A percentile compares a stretch with the other conserved stretches of the same genome.
These are phyloP conservation scores for Yamadazyma diddensiae DNA, from an alignment of 1,139 yeast species.

Conservation along the genomic window DNA sequence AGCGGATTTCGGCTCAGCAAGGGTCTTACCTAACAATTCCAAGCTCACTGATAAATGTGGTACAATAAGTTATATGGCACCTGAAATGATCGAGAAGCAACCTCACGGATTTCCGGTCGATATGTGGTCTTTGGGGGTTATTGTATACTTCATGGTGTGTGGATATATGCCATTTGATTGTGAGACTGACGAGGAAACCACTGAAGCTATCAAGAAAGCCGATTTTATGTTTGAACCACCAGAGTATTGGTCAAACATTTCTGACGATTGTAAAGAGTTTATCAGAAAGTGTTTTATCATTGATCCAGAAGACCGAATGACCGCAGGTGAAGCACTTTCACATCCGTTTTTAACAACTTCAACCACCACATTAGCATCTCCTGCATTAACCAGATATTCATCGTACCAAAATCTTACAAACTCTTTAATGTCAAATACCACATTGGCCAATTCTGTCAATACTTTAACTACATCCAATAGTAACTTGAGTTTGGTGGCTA, in stretches of 20 bases:
- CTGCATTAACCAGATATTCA: conserved; percentile 1
- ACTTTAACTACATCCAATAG: conserved; percentile 6
- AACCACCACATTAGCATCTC: conserved; percentile 1
- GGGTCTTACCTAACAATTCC: conserved; percentile 24
- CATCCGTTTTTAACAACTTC: conserved; percentile 44
- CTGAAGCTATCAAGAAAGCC: conserved; percentile 54
- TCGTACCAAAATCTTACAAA: conserved; percentile 3
- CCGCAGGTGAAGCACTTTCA: conserved; percentile 41
- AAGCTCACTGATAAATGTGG: conserved; percentile 44
- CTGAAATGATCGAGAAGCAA: conserved; percentile 53
- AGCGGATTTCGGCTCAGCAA: conserved; percentile 73
- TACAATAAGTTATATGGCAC: conserved; percentile 75
- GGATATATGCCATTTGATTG: conserved; percentile 83
- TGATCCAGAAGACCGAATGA: conserved; percentile 45
- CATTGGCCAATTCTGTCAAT: not conserved
- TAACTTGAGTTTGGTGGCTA: conserved; percentile 8
- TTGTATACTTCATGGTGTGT: conserved; percentile 66
- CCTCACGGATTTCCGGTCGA: conserved; percentile 65
- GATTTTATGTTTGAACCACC: conserved; percentile 62
- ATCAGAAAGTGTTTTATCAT: conserved; percentile 51
- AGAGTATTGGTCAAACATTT: conserved; percentile 57
- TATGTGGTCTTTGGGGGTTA: conserved; percentile 77
- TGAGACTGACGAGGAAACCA: conserved; percentile 68
- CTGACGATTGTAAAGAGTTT: conserved; percentile 56
- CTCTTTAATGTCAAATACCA: conserved; percentile 1